These are phyloP conservation scores for Colletotrichum liaoningense DNA, from an alignment of 2,329 filamentous ascomycete genomes.

Conservation along the genomic window DNA sequence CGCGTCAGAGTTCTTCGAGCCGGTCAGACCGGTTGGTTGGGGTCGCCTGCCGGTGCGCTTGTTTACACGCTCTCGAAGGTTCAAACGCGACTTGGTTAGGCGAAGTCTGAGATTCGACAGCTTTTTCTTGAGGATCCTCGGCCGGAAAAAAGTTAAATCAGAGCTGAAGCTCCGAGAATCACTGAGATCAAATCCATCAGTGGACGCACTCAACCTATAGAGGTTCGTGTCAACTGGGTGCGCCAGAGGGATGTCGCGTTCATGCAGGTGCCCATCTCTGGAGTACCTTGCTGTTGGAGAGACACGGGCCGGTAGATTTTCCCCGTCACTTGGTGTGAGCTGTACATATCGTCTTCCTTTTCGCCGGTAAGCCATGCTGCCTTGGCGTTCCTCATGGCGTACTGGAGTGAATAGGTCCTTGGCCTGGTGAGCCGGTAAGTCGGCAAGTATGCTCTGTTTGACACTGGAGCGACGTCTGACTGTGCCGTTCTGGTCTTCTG, in stretches of 20 bases:
- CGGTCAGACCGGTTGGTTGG: neutral
- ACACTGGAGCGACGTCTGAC: neutral
- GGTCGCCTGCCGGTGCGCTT: neutral
- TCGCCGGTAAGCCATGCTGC: neutral
- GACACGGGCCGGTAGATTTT: neutral
- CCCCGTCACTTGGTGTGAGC: neutral
- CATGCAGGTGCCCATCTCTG: constrained; percentile 3
- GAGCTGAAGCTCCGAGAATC: constrained; percentile 29
- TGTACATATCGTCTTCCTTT: constrained; percentile 18
- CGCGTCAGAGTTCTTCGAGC: neutral
- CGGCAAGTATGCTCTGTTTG: neutral
- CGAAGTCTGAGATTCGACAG: constrained; percentile 33
- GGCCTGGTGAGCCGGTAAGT: neutral
- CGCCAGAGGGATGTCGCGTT: constrained; percentile 28
- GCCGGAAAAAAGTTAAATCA: constrained; percentile 13
- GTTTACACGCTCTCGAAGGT: constrained; percentile 12
- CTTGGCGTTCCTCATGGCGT: neutral
- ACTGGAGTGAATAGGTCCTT: constrained; percentile 8
- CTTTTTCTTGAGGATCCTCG: constrained; percentile 32
- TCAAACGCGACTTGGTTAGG: constrained; percentile 27
- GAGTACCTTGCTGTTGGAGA: neutral
- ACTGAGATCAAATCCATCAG: constrained; percentile 23
- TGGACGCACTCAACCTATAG: constrained; percentile 19
- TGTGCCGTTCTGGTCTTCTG: constrained; percentile 5
- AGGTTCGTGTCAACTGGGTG: constrained; percentile 23